Percentiles rank a stretch among this genome's conserved stretches.
Evolutionary conservation across 176 grass and related monocot species (phyloP).

Genomic region (Musa troglodytarum): DNA sequence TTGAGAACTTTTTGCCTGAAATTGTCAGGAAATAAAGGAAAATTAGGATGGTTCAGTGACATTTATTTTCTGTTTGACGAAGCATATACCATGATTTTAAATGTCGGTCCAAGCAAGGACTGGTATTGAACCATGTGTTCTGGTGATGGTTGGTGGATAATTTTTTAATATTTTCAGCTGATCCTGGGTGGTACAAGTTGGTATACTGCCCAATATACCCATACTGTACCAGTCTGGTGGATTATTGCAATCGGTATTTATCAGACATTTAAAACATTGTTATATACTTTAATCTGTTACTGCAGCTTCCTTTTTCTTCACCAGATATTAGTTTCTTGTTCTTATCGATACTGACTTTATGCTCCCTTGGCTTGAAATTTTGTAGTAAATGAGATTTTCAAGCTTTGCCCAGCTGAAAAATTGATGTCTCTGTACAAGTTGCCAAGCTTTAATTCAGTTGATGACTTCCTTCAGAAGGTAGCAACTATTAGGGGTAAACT

Average conservation of each 20-base stretch:
- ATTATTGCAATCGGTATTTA: too few species aligned
- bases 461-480: conserved; percentile 90
- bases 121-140: too few species aligned
- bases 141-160: too few species aligned
- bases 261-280: not conserved
- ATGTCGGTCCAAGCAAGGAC: too few species aligned
- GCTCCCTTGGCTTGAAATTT: conserved; percentile 18
- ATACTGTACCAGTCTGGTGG: too few species aligned
- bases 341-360: not conserved
- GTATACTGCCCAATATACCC: too few species aligned
- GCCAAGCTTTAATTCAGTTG: conserved; percentile 59
- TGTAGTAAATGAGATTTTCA: conserved; percentile 87
- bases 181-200: too few species aligned
- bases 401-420: conserved; percentile 59
- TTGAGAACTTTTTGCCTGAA: too few species aligned
- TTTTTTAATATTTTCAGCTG: too few species aligned
- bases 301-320: not conserved
- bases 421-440: conserved; percentile 81
- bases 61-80: too few species aligned
- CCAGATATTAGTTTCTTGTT: not conserved
- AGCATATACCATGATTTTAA: too few species aligned
- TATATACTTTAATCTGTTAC: not conserved
- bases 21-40: not conserved
- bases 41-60: not conserved
- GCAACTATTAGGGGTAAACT: conserved; percentile 63